A percentile compares a stretch with the other conserved stretches of the same genome.
phyloP scores from a whole-genome alignment of 306 rosid genomes.

The Trifolium pratense region DNA sequence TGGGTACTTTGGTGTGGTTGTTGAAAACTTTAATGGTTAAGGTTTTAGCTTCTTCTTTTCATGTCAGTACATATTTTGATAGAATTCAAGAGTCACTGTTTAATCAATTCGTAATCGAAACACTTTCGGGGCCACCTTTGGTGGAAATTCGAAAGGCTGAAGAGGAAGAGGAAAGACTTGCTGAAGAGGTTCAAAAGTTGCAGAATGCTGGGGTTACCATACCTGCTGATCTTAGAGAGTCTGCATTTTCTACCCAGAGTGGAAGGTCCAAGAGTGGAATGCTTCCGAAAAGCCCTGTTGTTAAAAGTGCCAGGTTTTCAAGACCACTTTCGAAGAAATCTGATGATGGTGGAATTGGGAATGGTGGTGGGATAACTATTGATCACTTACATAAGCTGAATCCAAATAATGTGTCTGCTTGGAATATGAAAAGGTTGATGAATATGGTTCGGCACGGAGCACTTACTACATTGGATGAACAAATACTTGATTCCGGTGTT shows the following conservation, averaged over 20 bases:
- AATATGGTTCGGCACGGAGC: conserved; percentile 73
- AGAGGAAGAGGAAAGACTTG: conserved; percentile 77
- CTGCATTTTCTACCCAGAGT: conserved; percentile 51
- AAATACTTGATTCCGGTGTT: conserved; percentile 47
- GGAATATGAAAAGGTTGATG: conserved; percentile 95
- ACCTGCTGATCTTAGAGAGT: conserved; percentile 70
- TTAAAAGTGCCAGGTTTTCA: conserved; percentile 51
- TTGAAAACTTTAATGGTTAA: conserved; percentile 75
- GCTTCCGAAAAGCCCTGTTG: conserved; percentile 44
- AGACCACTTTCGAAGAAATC: conserved; percentile 48
- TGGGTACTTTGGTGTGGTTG: conserved; percentile 76
- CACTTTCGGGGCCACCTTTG: conserved; percentile 79
- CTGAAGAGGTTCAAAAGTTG: conserved; percentile 72
- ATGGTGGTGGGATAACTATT: conserved; percentile 58
- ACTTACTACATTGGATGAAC: conserved; percentile 75
- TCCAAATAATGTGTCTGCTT: conserved; percentile 80
- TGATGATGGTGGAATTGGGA: conserved; percentile 61
- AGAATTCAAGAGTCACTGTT: conserved; percentile 84
- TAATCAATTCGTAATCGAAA: conserved; percentile 79
- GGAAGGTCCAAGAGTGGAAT: conserved; percentile 59
- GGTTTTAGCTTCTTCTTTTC: conserved; percentile 85
- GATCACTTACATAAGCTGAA: conserved; percentile 77
- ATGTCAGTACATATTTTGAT: conserved; percentile 81
- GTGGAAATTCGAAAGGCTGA: conserved; percentile 60
- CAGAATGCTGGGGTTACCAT: conserved; percentile 84